A percentile compares a stretch with the other conserved stretches of the same genome.
Conservation (phyloP, 2,329 filamentous ascomycete species). For the Cryphonectria japonica region DNA sequence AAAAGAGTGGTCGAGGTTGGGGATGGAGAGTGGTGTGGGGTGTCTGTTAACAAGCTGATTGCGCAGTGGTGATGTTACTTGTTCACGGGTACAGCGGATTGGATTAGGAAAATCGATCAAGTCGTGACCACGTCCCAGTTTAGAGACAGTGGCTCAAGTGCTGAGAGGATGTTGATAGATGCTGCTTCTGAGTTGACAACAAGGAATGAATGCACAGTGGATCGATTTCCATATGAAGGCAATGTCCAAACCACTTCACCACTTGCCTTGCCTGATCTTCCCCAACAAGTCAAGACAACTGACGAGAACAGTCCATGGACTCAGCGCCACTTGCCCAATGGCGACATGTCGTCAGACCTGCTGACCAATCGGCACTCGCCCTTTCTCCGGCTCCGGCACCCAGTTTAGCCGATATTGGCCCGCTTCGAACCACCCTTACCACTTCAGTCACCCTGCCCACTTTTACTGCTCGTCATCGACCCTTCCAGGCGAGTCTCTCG, state of each 20-base stretch:
- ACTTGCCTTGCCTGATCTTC: conserved; percentile 16
- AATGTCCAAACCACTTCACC: not conserved
- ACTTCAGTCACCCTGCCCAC: not conserved
- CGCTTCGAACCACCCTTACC: not conserved
- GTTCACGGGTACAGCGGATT: conserved; percentile 9
- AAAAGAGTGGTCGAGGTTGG: not conserved
- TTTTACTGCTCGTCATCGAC: not conserved
- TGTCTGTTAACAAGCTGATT: conserved; percentile 11
- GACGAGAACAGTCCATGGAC: not conserved
- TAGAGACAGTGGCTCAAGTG: not conserved
- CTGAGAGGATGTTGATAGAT: not conserved
- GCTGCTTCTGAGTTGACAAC: not conserved
- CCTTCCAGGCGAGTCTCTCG: too few species aligned
- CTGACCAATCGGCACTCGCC: conserved; percentile 4
- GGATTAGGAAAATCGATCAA: conserved; percentile 18
- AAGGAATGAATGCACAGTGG: not conserved
- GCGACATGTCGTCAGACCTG: conserved; percentile 13
- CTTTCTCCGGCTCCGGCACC: conserved; percentile 13
- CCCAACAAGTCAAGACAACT: conserved; percentile 11
- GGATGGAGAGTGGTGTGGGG: not conserved
- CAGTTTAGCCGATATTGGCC: not conserved
- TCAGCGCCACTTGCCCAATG: conserved; percentile 1
- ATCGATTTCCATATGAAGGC: not conserved
- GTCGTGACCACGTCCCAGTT: not conserved
- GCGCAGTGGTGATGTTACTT: conserved; percentile 1